Base-by-base conservation (phyloP, 768 basidiomycete genomes). In the Suillus paluster region DNA sequence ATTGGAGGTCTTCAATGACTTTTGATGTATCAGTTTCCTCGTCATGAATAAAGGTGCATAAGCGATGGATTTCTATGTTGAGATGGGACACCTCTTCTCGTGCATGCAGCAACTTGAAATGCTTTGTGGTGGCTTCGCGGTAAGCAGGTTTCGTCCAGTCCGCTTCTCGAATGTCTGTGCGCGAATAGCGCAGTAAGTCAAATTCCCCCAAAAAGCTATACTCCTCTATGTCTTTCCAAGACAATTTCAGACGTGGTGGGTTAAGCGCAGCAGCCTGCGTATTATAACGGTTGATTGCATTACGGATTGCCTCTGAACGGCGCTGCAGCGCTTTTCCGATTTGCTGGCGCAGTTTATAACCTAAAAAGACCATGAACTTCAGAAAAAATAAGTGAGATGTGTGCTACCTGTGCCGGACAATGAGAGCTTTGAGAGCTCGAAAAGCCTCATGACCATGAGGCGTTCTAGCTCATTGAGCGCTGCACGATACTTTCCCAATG, bases 271-370 rank as follows among this genome's bases (percentile, higher is more conserved):
- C 53, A 4, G 73, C 72, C 15, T 61, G 63, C 0, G 34, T 41
- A 53, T 76, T 77, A 63, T 74, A 75, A 27, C 63, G 52, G 0
- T 42, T 49, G 17, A 77, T 63, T 2, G 73, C 72, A 21, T 62
- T 71, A 8, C 60, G 61, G 52, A 77, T 72, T 1, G 74, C 70
- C 14, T 71, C 57, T 4, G 67, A 71, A 12, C 71, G 64, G 0
- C 63, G 60, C 49, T 71, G 66, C 1, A 77, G 57, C 0, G 65
- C 71, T 58, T 77, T 74, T 2, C 70, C 60, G 11, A 77, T 76
- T 58, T 76, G 72, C 45, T 65, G 66, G 19, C 71, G 66, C 23
- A 75, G 59, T 30, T 75, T 73, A 46, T 77, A 77, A 0, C 71
- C 76, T 75, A 36, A 39, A 30, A 30, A 30, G 30, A 30, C 30